phyloP scores from a whole-genome alignment of 352 stramenopile species.

The Elongisporangium undulatum region DNA sequence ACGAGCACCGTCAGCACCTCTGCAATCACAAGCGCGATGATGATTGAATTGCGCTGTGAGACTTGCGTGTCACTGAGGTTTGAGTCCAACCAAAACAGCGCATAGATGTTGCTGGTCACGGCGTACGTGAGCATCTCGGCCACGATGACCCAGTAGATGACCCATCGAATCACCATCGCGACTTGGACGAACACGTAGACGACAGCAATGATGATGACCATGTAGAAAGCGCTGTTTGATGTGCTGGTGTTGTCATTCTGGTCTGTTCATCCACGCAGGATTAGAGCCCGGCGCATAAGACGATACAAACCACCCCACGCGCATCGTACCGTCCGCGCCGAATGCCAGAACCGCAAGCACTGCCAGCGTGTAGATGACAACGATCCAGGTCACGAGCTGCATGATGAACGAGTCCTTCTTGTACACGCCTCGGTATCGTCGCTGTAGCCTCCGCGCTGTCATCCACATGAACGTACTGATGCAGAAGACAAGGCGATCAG shows the following conservation, averaged over 20 bases:
- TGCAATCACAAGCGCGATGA: constrained; percentile 23
- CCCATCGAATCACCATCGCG: constrained; percentile 42
- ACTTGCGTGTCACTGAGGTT: constrained; percentile 10
- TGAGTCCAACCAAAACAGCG: constrained; percentile 9
- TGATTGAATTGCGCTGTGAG: constrained; percentile 14
- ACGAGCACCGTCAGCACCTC: constrained; percentile 40
- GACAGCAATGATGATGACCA: constrained; percentile 11
- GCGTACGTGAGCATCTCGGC: constrained; percentile 22
- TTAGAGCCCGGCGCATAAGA: not conserved
- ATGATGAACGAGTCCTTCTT: constrained; percentile 29
- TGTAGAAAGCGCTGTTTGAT: constrained; percentile 8
- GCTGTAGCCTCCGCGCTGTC: constrained; percentile 28
- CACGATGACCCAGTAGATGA: constrained; percentile 51
- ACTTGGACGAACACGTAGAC: constrained; percentile 27
- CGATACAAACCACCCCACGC: constrained; percentile 2
- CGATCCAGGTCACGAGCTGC: constrained; percentile 28
- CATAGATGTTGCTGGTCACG: constrained; percentile 13
- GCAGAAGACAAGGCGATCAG: not conserved
- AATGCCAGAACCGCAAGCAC: constrained; percentile 18
- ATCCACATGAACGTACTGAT: constrained; percentile 33
- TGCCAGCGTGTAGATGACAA: constrained; percentile 32
- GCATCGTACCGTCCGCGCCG: constrained; percentile 5
- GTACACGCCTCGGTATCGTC: constrained; percentile 35
- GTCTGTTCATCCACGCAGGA: not conserved
- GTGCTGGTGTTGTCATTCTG: constrained; percentile 5